A percentile compares a stretch with the other conserved stretches of the same genome.
Evolutionary conservation across 495 filamentous ascomycete species (phyloP).

Genomic region (Aspergillus egyptiacus): DNA sequence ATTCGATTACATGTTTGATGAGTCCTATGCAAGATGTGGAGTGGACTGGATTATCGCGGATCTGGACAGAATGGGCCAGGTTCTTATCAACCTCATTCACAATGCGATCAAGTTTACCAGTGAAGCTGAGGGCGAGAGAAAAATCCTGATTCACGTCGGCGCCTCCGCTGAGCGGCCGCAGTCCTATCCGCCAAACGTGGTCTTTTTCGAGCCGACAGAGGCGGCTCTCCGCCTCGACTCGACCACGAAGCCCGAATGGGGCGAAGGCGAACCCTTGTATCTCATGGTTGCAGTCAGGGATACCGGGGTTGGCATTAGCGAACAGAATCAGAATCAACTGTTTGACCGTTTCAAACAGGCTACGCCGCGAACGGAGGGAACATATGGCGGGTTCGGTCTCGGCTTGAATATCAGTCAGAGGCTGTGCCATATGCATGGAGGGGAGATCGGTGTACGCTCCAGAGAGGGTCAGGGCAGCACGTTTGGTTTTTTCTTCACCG

Average conservation of each 20-base stretch:
- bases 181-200: slow-evolving; percentile 42
- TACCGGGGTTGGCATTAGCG: slow-evolving; percentile 69
- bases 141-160: slow-evolving; percentile 64
- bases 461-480: slow-evolving; percentile 68
- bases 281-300: slow-evolving; percentile 71
- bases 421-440: slow-evolving; percentile 74
- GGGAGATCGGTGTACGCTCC: slow-evolving; percentile 74
- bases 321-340: slow-evolving; percentile 65
- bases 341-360: slow-evolving; percentile 82
- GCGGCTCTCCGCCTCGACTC: slow-evolving; percentile 32
- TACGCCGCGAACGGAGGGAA: slow-evolving; percentile 67
- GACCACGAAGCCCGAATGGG: slow-evolving; percentile 58
- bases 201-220: slow-evolving; percentile 45
- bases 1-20: slow-evolving; percentile 54
- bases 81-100: slow-evolving; percentile 68
- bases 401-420: slow-evolving; percentile 77
- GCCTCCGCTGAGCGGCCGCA: slow-evolving; percentile 53
- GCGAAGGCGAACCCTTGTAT: slow-evolving; percentile 58
- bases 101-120: slow-evolving; percentile 78
- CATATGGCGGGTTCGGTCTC: slow-evolving; percentile 78
- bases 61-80: slow-evolving; percentile 64
- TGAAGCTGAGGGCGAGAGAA: slow-evolving; percentile 42
- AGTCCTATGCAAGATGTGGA: slow-evolving; percentile 46
- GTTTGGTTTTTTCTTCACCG: slow-evolving; percentile 77
- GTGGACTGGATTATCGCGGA: slow-evolving; percentile 67